These are phyloP conservation scores for Kwoniella dendrophila DNA, from an alignment of 768 basidiomycete species.

Conservation along the genomic window DNA sequence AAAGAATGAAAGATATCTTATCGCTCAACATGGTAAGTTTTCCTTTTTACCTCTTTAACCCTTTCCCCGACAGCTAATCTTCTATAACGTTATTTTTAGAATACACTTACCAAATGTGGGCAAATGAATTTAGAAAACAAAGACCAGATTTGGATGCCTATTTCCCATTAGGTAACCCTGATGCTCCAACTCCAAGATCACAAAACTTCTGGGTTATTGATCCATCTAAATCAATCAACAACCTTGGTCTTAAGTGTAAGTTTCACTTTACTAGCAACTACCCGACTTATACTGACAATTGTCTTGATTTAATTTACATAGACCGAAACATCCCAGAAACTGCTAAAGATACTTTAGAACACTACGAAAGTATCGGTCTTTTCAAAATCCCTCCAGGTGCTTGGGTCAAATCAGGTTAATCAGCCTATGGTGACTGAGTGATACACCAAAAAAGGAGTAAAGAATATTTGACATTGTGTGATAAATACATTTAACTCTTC, in stretches of 20 bases:
- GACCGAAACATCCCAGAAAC: conserved; percentile 10
- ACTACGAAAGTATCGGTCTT: conserved; percentile 19
- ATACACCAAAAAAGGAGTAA: too few relatives aligned
- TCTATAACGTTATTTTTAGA: background rate
- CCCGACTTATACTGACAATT: background rate
- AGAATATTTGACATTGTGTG: too few relatives aligned
- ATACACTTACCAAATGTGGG: conserved; percentile 22
- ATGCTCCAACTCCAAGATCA: conserved; percentile 4
- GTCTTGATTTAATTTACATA: background rate
- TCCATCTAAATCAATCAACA: conserved; percentile 5
- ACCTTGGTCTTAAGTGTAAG: conserved; percentile 23
- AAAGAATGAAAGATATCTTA: conserved; percentile 25
- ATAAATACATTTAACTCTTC: too few relatives aligned
- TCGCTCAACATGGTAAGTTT: conserved; percentile 22
- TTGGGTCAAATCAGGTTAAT: background rate
- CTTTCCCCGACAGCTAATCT: background rate
- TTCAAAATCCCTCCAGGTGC: conserved; percentile 3
- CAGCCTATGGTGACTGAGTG: too few relatives aligned
- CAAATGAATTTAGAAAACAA: conserved; percentile 12
- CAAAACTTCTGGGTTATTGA: conserved; percentile 2
- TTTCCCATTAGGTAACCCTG: conserved; percentile 10
- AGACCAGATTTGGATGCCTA: conserved; percentile 21
- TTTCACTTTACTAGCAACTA: background rate
- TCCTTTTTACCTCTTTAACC: background rate
- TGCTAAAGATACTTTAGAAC: conserved; percentile 10